Percentiles rank a stretch among this genome's conserved stretches.
Evolutionary conservation across 225 moss, liverwort and hornwort genomes (phyloP).

Genomic region (Ulota crispa): DNA sequence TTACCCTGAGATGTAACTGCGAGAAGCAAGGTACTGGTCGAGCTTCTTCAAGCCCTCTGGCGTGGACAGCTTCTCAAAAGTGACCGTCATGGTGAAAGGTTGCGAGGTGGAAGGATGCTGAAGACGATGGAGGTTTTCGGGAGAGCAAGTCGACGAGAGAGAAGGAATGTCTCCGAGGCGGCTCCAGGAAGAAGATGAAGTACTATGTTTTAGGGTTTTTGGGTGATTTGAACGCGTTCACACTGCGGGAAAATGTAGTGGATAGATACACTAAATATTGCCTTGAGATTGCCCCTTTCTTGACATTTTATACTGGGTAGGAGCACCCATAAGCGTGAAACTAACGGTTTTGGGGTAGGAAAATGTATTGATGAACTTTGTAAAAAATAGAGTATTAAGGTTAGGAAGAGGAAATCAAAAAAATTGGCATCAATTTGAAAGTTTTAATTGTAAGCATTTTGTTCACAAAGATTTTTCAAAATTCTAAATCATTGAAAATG

Average conservation of each 20-base stretch:
- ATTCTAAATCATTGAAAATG: too few relatives aligned
- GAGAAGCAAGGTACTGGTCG: conserved; percentile 53
- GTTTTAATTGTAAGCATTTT: too few relatives aligned
- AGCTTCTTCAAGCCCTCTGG: conserved; percentile 64
- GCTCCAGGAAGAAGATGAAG: not conserved
- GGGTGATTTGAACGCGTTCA: not conserved
- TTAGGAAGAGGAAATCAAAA: too few relatives aligned
- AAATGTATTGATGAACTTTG: too few relatives aligned
- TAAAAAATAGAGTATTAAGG: too few relatives aligned
- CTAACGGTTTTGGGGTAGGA: too few relatives aligned
- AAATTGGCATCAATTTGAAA: too few relatives aligned
- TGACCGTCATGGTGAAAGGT: conserved; percentile 21
- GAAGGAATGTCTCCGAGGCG: not conserved
- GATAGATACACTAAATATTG: too few relatives aligned
- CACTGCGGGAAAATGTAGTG: not conserved
- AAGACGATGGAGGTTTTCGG: rapidly evolving
- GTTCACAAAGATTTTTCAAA: too few relatives aligned
- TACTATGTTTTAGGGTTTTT: conserved; percentile 1
- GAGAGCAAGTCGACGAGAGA: rapidly evolving
- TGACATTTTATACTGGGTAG: too few relatives aligned
- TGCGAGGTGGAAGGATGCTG: not conserved
- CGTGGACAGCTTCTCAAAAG: conserved; percentile 53
- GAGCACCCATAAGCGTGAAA: too few relatives aligned
- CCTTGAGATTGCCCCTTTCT: too few relatives aligned
- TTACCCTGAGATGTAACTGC: conserved; percentile 72